phyloP scores from a whole-genome alignment of 352 stramenopile genomes.

The Pythium inflatum region DNA sequence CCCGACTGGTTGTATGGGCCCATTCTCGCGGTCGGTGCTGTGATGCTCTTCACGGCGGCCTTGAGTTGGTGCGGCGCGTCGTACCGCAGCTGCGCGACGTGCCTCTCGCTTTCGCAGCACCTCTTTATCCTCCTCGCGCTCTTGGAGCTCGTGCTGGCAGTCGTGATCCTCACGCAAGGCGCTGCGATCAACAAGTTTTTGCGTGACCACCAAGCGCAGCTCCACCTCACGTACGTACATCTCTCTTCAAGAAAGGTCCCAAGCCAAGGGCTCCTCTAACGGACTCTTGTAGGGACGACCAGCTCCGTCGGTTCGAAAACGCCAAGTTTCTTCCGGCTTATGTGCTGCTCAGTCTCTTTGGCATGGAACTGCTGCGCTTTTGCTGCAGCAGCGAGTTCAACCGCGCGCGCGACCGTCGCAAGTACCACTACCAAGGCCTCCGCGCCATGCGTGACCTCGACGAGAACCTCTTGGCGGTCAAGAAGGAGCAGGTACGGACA shows the following conservation, averaged over 20 bases:
- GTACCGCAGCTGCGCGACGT: slow-evolving; percentile 46
- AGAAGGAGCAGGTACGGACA: slow-evolving; percentile 76
- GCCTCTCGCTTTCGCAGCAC: slow-evolving; percentile 62
- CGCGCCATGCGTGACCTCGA: slow-evolving; percentile 65
- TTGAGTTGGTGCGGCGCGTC: slow-evolving; percentile 75
- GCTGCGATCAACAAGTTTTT: slow-evolving; percentile 63
- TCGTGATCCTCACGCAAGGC: slow-evolving; percentile 75
- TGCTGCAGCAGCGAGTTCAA: slow-evolving; percentile 67
- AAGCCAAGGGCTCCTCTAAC: not conserved
- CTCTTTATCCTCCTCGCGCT: slow-evolving; percentile 67
- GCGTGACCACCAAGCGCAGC: slow-evolving; percentile 61
- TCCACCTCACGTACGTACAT: slow-evolving; percentile 50
- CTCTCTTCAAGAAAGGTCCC: not conserved
- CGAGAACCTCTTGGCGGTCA: slow-evolving; percentile 66
- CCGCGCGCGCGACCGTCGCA: slow-evolving; percentile 49
- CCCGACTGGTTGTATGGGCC: slow-evolving; percentile 71
- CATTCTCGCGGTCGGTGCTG: slow-evolving; percentile 52
- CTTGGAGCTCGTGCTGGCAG: slow-evolving; percentile 58
- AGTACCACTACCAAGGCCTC: slow-evolving; percentile 67
- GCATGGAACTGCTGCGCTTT: slow-evolving; percentile 71
- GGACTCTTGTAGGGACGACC: slow-evolving; percentile 54
- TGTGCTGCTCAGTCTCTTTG: slow-evolving; percentile 59
- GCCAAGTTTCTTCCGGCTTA: slow-evolving; percentile 77
- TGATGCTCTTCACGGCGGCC: slow-evolving; percentile 50
- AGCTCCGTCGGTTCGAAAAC: slow-evolving; percentile 56